Base-by-base conservation (phyloP, 345 rosid species). In the Odontarrhena argentea region DNA sequence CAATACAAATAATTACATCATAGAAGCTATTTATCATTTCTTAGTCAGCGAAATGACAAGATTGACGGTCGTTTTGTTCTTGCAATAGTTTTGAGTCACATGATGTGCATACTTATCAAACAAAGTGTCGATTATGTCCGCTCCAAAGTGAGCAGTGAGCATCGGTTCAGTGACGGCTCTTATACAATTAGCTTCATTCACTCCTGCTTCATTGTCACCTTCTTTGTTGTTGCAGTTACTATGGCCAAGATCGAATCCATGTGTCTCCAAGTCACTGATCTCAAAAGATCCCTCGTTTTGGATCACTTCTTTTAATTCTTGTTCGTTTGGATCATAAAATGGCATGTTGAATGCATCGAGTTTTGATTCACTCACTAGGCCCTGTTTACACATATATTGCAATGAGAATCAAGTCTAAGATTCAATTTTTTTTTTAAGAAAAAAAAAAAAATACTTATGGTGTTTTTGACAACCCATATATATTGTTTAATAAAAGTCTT, bases 281-380 rank as follows among this genome's bases (percentile, higher is more conserved):
- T 51, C 63, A 63, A 82, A 80, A 0, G 86, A 80, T 2, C 83
- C 82, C 24, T 80, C 78, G 11, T 65, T 71, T 28, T 11, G 14
- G 6, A 82, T 69, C 40, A 69, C 65, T 57, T 62, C 70, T 8
- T 38, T 50, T 8, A 70, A 41, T 69, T 78, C 89, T 43, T 51
- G 67, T 57, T 30, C 55, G 41, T 15, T 74, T 0, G 85, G 76
- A 14, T 71, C 57, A 44, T 82, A 82, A n/a, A 40, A 14, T 0
- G 83, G 86, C 56, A 78, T 11, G 65, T 76, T 73, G 75, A 82
- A 84, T 18, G 80, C 48, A 22, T 78, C 71, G 55, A 80, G 13
- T n/a, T 78, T 74, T 5, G 25, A 62, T 35, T 75, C 80, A 63
- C 79, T 76, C n/a, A 82, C 64, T 2, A 44, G 38, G 5, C 86